Base-by-base conservation (phyloP, 257 asterid genomes). In the Echites panduratus region DNA sequence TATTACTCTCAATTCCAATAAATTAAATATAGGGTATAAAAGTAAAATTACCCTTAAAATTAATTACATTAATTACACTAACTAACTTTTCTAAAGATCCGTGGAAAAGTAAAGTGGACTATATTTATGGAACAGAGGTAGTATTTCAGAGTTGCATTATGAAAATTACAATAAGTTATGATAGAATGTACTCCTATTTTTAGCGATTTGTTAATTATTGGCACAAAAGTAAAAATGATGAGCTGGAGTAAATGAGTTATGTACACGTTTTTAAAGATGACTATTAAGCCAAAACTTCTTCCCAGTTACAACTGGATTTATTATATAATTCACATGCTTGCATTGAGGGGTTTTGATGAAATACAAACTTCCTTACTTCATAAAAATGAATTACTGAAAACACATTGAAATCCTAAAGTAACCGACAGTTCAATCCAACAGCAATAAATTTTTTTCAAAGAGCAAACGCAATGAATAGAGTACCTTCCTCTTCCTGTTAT, bases 401-500 rank as follows among this genome's bases (percentile, higher is more conserved):
- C 20, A 29, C 20, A 17, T 1, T 35, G 19, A 17, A 62, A 20
- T 62, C 41, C 16, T 61, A 32, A 16, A 32, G 67, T 5, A 29
- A 32, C 35, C 22, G 17, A 16, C 26, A 0, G 9, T 61, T 9
- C 32, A 29, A 62, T 32, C 17, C 43, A 68, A 2, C 11, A 13
- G n/a, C 32, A 66, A 48, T 5, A 19, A 56, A 20, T 19, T 27
- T 45, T 27, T 49, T 63, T 48, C 1, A 9, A 45, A 44, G 24
- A 43, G 24, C 24, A 43, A 43, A 26, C 19, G 58, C 41, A 49
- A n/a, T 4, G 20, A 20, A 24, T 12, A 12, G 38, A 77, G 68
- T 85, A 91, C 98, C 97, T 95, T 92, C 72, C 99, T 94, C 80
- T 95, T 95, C 86, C 96, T 90, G 74, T 95, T 85, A 75, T 95